Percentiles rank a stretch among this genome's conserved stretches.
Evolutionary conservation across 176 grass and related monocot species (phyloP).

Genomic region (Bolboschoenus planiculmis): DNA sequence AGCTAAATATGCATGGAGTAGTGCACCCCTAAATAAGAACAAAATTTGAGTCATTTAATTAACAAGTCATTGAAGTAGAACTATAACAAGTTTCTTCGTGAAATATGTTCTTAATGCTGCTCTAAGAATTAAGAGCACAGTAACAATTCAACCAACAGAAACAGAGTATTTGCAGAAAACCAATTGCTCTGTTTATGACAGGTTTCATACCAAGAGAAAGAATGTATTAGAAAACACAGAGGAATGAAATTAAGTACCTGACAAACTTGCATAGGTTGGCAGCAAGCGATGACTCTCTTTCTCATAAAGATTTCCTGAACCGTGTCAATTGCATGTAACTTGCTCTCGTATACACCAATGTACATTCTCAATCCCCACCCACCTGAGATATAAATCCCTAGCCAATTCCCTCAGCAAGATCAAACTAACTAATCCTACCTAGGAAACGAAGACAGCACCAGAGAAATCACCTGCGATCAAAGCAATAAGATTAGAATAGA

Average conservation of each 20-base stretch:
- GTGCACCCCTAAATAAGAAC: not conserved
- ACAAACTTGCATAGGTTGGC: conserved; percentile 47
- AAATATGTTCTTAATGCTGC: not conserved
- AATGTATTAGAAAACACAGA: not conserved
- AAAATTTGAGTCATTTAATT: not conserved
- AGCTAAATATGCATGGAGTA: not conserved
- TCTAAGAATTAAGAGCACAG: not conserved
- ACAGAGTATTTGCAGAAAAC: not conserved
- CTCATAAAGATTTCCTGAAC: conserved; percentile 34
- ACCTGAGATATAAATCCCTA: not conserved
- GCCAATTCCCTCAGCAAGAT: not conserved
- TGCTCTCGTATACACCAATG: conserved; percentile 32
- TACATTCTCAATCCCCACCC: conserved; percentile 30
- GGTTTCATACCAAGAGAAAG: not conserved
- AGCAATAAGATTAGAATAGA: not conserved
- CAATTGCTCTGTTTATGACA: not conserved
- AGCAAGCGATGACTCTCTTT: conserved; percentile 34
- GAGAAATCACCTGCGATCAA: conserved; percentile 13
- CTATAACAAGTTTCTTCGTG: not conserved
- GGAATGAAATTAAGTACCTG: conserved; percentile 29
- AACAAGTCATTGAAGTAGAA: not conserved
- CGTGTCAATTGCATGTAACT: conserved; percentile 9
- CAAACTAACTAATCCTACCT: not conserved
- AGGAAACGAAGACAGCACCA: not conserved
- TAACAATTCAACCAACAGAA: not conserved